These are phyloP conservation scores for Metarhizium sp. DNA, from an alignment of 2,329 filamentous ascomycete species.

Conservation along the genomic window DNA sequence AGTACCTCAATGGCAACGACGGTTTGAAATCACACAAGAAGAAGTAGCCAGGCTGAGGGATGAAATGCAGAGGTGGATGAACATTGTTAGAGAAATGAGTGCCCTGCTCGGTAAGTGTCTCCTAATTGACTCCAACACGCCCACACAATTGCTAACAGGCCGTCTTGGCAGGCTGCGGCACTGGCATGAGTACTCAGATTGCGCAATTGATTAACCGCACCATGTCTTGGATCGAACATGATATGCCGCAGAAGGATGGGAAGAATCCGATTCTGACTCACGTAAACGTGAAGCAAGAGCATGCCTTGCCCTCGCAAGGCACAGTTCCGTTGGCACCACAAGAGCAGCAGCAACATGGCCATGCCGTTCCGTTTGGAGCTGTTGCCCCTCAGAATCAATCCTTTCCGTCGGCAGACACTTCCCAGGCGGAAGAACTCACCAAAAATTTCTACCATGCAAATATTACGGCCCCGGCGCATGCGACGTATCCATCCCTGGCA, in stretches of 20 bases:
- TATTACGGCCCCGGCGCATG: slow-evolving; percentile 15
- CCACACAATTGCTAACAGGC: slow-evolving; percentile 7
- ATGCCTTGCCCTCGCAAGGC: slow-evolving; percentile 17
- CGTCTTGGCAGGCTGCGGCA: slow-evolving; percentile 30
- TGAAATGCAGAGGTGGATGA: slow-evolving; percentile 63
- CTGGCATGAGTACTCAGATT: slow-evolving; percentile 34
- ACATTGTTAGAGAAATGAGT: slow-evolving; percentile 58
- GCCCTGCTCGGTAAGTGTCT: slow-evolving; percentile 48
- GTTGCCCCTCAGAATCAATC: slow-evolving; percentile 16
- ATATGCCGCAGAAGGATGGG: slow-evolving; percentile 29
- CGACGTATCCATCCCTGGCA: slow-evolving; percentile 20
- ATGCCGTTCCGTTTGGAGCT: slow-evolving; percentile 2
- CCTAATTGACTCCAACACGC: no score
- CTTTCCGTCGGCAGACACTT: slow-evolving; percentile 6
- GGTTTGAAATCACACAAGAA: slow-evolving; percentile 46
- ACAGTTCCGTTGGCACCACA: slow-evolving; percentile 20
- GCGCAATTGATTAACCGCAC: slow-evolving; percentile 40
- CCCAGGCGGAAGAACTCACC: slow-evolving; percentile 12
- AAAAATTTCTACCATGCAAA: slow-evolving; percentile 20
- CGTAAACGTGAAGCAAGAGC: slow-evolving; percentile 28
- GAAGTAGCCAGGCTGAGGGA: slow-evolving; percentile 51
- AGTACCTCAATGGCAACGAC: slow-evolving; percentile 59
- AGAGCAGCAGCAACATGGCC: slow-evolving; percentile 15
- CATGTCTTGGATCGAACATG: slow-evolving; percentile 41
- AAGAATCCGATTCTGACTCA: slow-evolving; percentile 9